A percentile compares a stretch with the other conserved stretches of the same genome.
phyloP scores from a whole-genome alignment of 106 monocot genomes.

The Dioscorea alata region DNA sequence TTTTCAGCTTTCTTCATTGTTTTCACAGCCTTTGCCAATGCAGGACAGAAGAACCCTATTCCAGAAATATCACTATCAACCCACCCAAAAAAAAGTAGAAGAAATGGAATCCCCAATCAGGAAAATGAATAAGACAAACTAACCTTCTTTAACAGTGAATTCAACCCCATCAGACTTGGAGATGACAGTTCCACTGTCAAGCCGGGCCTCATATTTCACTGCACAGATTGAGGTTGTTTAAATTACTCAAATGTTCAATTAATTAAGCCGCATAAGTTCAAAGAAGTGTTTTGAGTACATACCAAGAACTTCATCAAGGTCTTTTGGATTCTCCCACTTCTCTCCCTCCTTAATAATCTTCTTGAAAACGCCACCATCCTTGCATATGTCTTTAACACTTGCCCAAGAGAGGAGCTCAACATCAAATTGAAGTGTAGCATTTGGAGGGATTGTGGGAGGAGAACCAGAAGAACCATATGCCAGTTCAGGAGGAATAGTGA shows the following conservation, averaged over 20 bases:
- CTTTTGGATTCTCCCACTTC: slow-evolving; percentile 84
- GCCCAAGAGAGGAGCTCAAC: slow-evolving; percentile 79
- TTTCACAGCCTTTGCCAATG: slow-evolving; percentile 61
- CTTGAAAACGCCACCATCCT: slow-evolving; percentile 74
- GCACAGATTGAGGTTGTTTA: neutral
- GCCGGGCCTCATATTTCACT: slow-evolving; percentile 78
- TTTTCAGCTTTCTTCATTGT: slow-evolving; percentile 82
- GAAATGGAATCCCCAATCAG: too few relatives aligned
- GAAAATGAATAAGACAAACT: neutral
- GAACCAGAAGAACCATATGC: slow-evolving; percentile 67
- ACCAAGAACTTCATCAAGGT: slow-evolving; percentile 76
- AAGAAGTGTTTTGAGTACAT: neutral
- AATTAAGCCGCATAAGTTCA: neutral
- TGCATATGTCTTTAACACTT: slow-evolving; percentile 69
- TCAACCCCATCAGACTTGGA: slow-evolving; percentile 73
- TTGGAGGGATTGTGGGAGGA: slow-evolving; percentile 58
- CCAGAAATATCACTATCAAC: neutral
- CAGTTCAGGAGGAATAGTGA: slow-evolving; percentile 62
- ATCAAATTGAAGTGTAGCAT: slow-evolving; percentile 72
- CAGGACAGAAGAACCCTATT: slow-evolving; percentile 61
- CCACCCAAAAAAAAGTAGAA: too few relatives aligned
- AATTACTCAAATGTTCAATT: neutral
- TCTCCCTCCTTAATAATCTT: slow-evolving; percentile 62
- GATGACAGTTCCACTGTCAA: slow-evolving; percentile 72
- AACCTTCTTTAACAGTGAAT: slow-evolving; percentile 91